phyloP scores from a whole-genome alignment of 164 flowering plant species.

The Umbilicus rupestris region DNA sequence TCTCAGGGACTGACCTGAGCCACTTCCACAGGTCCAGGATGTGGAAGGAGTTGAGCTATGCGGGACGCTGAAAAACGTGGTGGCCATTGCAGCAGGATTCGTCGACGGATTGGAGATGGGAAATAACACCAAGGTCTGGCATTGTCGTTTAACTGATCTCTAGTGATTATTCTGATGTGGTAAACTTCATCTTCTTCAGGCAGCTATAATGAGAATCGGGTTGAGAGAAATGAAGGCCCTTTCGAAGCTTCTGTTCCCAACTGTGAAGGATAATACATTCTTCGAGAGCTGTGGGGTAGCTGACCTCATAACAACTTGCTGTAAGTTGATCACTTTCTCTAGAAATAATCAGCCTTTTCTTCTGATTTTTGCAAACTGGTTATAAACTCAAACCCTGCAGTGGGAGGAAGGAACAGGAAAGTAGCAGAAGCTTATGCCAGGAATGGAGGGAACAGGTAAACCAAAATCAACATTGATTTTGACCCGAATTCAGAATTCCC shows the following conservation, averaged over 20 bases:
- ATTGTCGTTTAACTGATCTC: background rate
- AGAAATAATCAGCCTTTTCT: background rate
- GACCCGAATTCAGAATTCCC: background rate
- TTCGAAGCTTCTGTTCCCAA: slow-evolving; percentile 77
- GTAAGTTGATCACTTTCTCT: slow-evolving; percentile 24
- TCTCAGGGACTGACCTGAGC: too few species aligned
- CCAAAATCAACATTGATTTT: background rate
- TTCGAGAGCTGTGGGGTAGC: slow-evolving; percentile 99
- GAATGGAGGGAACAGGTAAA: slow-evolving; percentile 75
- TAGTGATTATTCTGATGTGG: background rate
- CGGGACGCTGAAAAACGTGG: slow-evolving; percentile 92
- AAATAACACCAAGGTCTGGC: slow-evolving; percentile 75
- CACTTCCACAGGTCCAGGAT: slow-evolving; percentile 49
- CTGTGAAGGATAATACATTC: slow-evolving; percentile 81
- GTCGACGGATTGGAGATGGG: slow-evolving; percentile 98
- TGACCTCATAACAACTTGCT: slow-evolving; percentile 90
- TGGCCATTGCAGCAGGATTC: slow-evolving; percentile 92
- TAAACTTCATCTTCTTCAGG: slow-evolving; percentile 50
- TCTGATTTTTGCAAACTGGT: background rate
- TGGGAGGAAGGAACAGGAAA: slow-evolving; percentile 97
- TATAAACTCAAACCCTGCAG: slow-evolving; percentile 26
- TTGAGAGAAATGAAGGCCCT: slow-evolving; percentile 85
- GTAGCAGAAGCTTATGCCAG: slow-evolving; percentile 93
- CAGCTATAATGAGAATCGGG: slow-evolving; percentile 97
- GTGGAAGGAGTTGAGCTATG: slow-evolving; percentile 97